A percentile compares a stretch with the other conserved stretches of the same genome.
Conservation (phyloP, 139 green algal genomes). For the Picochlorum sp. region DNA sequence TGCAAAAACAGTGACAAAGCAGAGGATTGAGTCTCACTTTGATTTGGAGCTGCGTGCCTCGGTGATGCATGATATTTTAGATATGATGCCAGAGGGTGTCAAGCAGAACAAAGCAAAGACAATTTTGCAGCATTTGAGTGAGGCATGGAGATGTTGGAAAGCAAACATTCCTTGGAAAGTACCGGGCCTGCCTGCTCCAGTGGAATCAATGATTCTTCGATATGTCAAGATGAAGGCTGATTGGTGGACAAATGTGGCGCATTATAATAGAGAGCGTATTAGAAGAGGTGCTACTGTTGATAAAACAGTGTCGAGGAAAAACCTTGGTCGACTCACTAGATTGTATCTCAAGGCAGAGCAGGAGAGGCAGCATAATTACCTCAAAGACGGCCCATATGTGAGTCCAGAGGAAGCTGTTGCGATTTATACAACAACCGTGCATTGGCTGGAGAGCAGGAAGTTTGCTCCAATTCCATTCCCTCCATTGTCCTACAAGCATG, state of each 20-base stretch:
- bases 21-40: constrained; percentile 97
- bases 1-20: constrained; percentile 98
- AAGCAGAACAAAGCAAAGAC: constrained; percentile 93
- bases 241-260: constrained; percentile 99
- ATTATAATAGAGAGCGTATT: constrained; percentile 99
- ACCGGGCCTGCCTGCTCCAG: constrained; percentile 89
- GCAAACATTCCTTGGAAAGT: constrained; percentile 98
- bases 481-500: constrained; percentile 99
- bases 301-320: constrained; percentile 99
- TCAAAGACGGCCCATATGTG: constrained; percentile 92
- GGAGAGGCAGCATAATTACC: constrained; percentile 99
- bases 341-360: constrained; percentile 97
- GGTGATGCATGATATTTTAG: constrained; percentile 99
- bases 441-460: constrained; percentile 98
- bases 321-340: constrained; percentile 96
- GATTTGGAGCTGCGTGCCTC: constrained; percentile 97
- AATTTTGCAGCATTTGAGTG: constrained; percentile 98
- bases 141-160: constrained; percentile 97
- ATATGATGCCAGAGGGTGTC: constrained; percentile 98
- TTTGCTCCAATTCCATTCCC: constrained; percentile 98
- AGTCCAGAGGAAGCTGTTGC: constrained; percentile 92
- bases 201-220: constrained; percentile 99
- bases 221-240: constrained; percentile 99
- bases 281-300: constrained; percentile 95
- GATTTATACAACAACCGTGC: constrained; percentile 97